Percentiles rank a stretch among this genome's conserved stretches.
Evolutionary conservation across 805 yeast species (phyloP).

Genomic region (Candida nonsorbophila): DNA sequence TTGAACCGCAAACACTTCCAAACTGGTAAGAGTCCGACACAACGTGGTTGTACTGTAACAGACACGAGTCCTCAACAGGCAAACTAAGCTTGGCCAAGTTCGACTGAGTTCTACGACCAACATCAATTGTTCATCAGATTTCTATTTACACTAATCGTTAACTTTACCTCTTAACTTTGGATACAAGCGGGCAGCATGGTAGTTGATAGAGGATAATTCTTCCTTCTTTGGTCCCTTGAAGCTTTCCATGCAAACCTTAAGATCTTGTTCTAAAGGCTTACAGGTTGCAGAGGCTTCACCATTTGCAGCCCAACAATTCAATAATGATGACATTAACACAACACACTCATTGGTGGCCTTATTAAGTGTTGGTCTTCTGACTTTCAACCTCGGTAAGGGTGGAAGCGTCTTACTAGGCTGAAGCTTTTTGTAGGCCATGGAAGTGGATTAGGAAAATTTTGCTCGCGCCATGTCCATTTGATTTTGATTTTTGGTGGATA

Average conservation of each 20-base stretch:
- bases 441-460: constrained; percentile 6
- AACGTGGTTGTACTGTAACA: too few species aligned
- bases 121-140: too few species aligned
- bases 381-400: constrained; percentile 68
- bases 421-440: constrained; percentile 40
- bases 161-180: constrained; percentile 48
- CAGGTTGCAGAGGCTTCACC: constrained; percentile 77
- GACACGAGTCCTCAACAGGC: too few species aligned
- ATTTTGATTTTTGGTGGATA: too few species aligned
- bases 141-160: constrained; percentile 23
- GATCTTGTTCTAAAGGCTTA: constrained; percentile 56
- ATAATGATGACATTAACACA: constrained; percentile 75
- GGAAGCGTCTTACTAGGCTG: constrained; percentile 46
- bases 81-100: too few species aligned
- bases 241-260: constrained; percentile 68
- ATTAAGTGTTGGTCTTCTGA: constrained; percentile 56
- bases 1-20: too few species aligned
- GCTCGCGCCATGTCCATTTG: too few species aligned
- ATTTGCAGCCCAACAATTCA: constrained; percentile 95
- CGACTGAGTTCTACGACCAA: too few species aligned
- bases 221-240: constrained; percentile 35
- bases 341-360: constrained; percentile 66
- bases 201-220: constrained; percentile 43
- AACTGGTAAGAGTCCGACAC: too few species aligned
- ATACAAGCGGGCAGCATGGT: constrained; percentile 51